Evolutionary conservation across 2,329 filamentous ascomycete species (phyloP).

Genomic region (Alternaria arbusti): DNA sequence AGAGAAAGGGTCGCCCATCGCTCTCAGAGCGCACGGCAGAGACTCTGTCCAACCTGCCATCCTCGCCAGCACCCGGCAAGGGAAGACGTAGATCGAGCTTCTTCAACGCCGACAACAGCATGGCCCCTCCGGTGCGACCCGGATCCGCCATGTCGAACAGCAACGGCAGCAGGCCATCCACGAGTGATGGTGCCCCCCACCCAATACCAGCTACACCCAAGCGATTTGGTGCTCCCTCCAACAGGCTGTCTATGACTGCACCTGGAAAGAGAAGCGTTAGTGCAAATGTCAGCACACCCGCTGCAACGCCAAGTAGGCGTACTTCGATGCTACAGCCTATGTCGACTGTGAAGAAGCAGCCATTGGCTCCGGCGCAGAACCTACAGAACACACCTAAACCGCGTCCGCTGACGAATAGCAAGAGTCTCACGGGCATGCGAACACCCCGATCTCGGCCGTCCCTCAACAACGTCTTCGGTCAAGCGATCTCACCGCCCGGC

Average conservation of each 20-base stretch:
- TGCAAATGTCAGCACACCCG: conserved; percentile 29
- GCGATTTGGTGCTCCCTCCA: conserved; percentile 18
- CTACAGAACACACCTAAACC: conserved; percentile 35
- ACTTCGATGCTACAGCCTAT: conserved; percentile 43
- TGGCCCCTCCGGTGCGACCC: conserved; percentile 68
- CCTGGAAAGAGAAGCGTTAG: conserved; percentile 48
- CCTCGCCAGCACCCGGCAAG: conserved; percentile 69
- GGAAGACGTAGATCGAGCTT: conserved; percentile 72
- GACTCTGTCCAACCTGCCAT: conserved; percentile 77
- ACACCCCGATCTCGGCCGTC: conserved; percentile 42
- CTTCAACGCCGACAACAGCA: conserved; percentile 69
- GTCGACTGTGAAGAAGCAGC: conserved; percentile 39
- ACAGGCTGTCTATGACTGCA: conserved; percentile 41
- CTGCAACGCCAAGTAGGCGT: conserved; percentile 39
- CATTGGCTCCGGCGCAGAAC: conserved; percentile 35
- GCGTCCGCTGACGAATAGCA: conserved; percentile 43
- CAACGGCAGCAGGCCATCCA: conserved; percentile 59
- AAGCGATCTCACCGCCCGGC: conserved; percentile 39
- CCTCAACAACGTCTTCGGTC: conserved; percentile 43
- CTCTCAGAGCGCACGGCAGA: conserved; percentile 86
- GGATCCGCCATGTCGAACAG: conserved; percentile 64
- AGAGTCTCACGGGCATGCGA: conserved; percentile 42
- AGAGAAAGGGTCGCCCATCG: conserved; percentile 59
- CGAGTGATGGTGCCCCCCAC: conserved; percentile 51
- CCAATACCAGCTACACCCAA: conserved; percentile 40